Percentiles rank a stretch among this genome's conserved stretches.
Conservation (phyloP, 2,329 filamentous ascomycete genomes). For the Ophiostoma novo-ulmi region DNA sequence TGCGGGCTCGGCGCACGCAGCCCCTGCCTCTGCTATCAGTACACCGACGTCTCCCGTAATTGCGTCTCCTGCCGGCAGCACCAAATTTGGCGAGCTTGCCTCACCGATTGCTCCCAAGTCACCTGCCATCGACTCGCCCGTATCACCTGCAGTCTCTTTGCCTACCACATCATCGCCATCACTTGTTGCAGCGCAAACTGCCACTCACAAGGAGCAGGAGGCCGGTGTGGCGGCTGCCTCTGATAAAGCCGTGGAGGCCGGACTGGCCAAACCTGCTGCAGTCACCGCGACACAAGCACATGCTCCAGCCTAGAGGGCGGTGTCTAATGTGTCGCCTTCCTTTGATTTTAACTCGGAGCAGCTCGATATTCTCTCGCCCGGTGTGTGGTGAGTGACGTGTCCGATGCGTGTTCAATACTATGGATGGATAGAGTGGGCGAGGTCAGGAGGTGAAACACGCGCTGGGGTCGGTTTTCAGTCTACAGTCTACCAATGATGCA, state of each 20-base stretch:
- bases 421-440: neutral
- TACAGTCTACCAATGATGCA: neutral
- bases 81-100: constrained; percentile 1
- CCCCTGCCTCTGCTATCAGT: constrained; percentile 27
- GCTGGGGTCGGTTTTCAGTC: neutral
- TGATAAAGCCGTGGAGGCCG: constrained; percentile 25
- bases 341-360: neutral
- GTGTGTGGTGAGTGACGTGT: constrained; percentile 12
- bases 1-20: constrained; percentile 47
- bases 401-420: neutral
- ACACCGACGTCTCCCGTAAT: constrained; percentile 35
- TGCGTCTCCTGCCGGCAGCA: constrained; percentile 27
- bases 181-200: neutral
- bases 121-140: neutral
- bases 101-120: constrained; percentile 13
- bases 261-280: constrained; percentile 9
- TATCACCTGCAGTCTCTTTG: neutral
- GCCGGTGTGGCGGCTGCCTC: constrained; percentile 39
- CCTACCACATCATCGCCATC: neutral
- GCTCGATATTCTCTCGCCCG: constrained; percentile 6
- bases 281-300: neutral
- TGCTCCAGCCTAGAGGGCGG: neutral
- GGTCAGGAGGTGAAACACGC: neutral
- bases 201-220: constrained; percentile 41
- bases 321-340: constrained; percentile 6